phyloP scores from a whole-genome alignment of 2,329 filamentous ascomycete species.

The Cladosporium sp. region DNA sequence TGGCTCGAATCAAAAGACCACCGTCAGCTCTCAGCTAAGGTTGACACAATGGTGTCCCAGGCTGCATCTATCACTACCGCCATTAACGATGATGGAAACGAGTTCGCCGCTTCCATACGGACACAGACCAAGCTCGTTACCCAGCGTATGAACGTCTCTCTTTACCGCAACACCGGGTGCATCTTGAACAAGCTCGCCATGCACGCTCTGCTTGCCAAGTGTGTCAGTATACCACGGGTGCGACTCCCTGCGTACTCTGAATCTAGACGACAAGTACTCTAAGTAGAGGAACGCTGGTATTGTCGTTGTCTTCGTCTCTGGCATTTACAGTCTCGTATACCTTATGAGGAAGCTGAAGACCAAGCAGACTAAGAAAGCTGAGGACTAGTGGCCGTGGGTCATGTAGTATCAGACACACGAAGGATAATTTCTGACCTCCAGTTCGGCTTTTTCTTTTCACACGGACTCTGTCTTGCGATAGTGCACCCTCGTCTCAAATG shows the following conservation, averaged over 20 bases:
- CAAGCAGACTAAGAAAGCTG: slow-evolving; percentile 38
- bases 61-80: slow-evolving; percentile 34
- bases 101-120: slow-evolving; percentile 41
- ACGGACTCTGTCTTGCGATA: no score
- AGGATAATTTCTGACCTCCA: no score
- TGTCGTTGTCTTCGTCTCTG: slow-evolving; percentile 49
- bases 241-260: slow-evolving; percentile 59
- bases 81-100: slow-evolving; percentile 38
- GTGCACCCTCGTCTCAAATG: no score
- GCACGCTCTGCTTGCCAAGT: slow-evolving; percentile 53
- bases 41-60: slow-evolving; percentile 37
- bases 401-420: no score
- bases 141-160: slow-evolving; percentile 51
- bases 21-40: slow-evolving; percentile 34
- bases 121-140: slow-evolving; percentile 41
- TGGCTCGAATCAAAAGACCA: slow-evolving; percentile 36
- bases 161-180: slow-evolving; percentile 66
- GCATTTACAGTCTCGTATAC: slow-evolving; percentile 14
- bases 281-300: slow-evolving; percentile 65
- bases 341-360: slow-evolving; percentile 40
- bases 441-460: no score
- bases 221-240: slow-evolving; percentile 56
- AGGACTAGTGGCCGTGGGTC: no score
- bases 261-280: slow-evolving; percentile 57
- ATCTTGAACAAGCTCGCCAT: slow-evolving; percentile 60